A percentile compares a stretch with the other conserved stretches of the same genome.
These are phyloP conservation scores for Massariosphaeria phaeospora DNA, from an alignment of 495 filamentous ascomycete genomes.

Conservation along the genomic window DNA sequence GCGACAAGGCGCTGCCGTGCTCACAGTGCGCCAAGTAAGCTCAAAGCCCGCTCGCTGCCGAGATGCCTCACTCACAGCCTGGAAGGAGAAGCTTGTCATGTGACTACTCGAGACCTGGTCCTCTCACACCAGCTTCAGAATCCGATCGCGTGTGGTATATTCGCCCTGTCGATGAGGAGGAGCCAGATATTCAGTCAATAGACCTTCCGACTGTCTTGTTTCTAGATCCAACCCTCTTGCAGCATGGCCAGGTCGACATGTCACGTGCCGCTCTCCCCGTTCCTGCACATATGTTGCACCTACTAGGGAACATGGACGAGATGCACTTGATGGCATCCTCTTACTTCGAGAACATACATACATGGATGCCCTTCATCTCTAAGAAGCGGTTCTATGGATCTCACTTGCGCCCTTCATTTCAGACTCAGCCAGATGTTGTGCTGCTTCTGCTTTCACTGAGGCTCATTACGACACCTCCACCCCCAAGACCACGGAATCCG, in stretches of 20 bases:
- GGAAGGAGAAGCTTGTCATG: slow-evolving; percentile 24
- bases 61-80: not conserved
- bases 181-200: slow-evolving; percentile 17
- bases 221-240: slow-evolving; percentile 27
- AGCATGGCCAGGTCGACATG: slow-evolving; percentile 25
- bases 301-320: slow-evolving; percentile 31
- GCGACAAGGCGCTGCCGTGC: slow-evolving; percentile 31
- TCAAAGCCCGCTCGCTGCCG: not conserved
- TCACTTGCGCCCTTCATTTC: slow-evolving; percentile 24
- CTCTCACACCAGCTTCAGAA: slow-evolving; percentile 4
- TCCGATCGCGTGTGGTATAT: not conserved
- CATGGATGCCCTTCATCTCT: slow-evolving; percentile 52
- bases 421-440: slow-evolving; percentile 6
- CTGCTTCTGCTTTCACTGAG: slow-evolving; percentile 11
- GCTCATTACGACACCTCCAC: slow-evolving; percentile 13
- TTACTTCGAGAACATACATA: slow-evolving; percentile 35
- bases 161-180: slow-evolving; percentile 10
- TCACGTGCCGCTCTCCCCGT: not conserved
- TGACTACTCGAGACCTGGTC: slow-evolving; percentile 23
- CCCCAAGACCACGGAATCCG: slow-evolving; percentile 1
- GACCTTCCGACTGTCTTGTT: slow-evolving; percentile 32
- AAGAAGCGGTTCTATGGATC: slow-evolving; percentile 43
- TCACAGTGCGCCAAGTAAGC: slow-evolving; percentile 27
- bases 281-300: slow-evolving; percentile 25
- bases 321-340: slow-evolving; percentile 22